Evolutionary conservation across 225 moss, liverwort and hornwort species (phyloP).

Genomic region (Sphagnum tenellum): DNA sequence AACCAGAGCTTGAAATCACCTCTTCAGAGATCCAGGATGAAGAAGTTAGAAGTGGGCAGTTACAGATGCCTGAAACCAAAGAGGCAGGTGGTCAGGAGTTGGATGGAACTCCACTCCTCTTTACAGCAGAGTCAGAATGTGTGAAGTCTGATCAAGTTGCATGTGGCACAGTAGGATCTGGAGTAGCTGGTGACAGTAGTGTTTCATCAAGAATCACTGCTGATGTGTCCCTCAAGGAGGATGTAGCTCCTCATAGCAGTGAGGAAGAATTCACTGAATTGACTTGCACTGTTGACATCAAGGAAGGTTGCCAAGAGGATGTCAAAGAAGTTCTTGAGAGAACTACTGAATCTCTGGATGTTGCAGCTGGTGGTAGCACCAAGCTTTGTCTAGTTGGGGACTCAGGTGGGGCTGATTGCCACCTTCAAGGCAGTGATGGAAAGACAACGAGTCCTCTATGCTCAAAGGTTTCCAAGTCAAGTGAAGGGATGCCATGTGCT

Average conservation of each 20-base stretch:
- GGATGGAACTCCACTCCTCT: not conserved
- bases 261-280: not conserved
- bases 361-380: constrained; percentile 8
- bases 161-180: not conserved
- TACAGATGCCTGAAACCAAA: not conserved
- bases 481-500: constrained; percentile 13
- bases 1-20: not conserved
- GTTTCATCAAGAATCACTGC: not conserved
- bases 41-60: constrained; percentile 1
- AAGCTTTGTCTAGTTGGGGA: constrained; percentile 43
- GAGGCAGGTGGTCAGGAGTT: not conserved
- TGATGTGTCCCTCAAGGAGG: not conserved
- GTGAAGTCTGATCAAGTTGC: not conserved
- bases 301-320: not conserved
- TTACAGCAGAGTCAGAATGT: not conserved
- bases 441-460: constrained; percentile 12
- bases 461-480: constrained; percentile 4
- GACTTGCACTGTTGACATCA: no score
- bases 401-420: constrained; percentile 24
- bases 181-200: not conserved
- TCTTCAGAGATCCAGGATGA: constrained; percentile 6
- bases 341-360: not conserved
- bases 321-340: constrained; percentile 4
- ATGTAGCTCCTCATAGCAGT: not conserved
- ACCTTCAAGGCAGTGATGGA: constrained; percentile 9